Evolutionary conservation across 179 eudicot genomes (phyloP), one percentile per base, ranked within the genome.

Genomic region (Kewa caespitosa): DNA sequence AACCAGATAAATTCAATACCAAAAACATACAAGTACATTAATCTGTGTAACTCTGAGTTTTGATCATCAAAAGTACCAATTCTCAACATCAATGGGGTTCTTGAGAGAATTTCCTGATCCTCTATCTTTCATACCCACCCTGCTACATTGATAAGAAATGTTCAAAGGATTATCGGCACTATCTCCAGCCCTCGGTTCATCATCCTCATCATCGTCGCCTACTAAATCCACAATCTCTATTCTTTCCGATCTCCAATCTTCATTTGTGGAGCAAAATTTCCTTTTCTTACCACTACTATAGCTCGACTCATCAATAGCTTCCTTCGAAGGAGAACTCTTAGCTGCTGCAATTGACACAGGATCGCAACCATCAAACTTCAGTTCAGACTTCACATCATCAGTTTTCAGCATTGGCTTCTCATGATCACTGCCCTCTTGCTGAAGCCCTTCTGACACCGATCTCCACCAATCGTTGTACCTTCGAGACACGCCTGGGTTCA

Each of bases 81-180:
- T 28, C 42, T 79, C 77, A 18, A 78, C 73, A 73, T 79, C 69
- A 52, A 79, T 73, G 38, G 78, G 74, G 37, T 33, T 74, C 50
- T 61, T 48, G 22, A 57, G 34, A 33, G 74, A 79, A 27, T 57
- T 34, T 20, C 81, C 74, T 43, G 38, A 12, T 60, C 8, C 74
- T 22, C 41, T 76, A 38, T 30, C n/a, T 30, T 22, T 50, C 32
- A 27, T 67, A 6, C 30, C 18, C 20, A 30, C 41, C 48, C 42
- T 39, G 38, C 38, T 31, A 55, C 42, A 55, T 12, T 25, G 42
- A 41, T 73, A 73, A 34, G 60, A 17, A 50, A 79, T 38, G 67
- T 25, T 67, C 74, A 73, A 42, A n/a, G 81, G 74, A 42, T 73
- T 25, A 67, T 79, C 78, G 36, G 69, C 54, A 43, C 63, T 63